Base-by-base conservation (phyloP, 257 asterid species). In the Lavandula angustifolia region DNA sequence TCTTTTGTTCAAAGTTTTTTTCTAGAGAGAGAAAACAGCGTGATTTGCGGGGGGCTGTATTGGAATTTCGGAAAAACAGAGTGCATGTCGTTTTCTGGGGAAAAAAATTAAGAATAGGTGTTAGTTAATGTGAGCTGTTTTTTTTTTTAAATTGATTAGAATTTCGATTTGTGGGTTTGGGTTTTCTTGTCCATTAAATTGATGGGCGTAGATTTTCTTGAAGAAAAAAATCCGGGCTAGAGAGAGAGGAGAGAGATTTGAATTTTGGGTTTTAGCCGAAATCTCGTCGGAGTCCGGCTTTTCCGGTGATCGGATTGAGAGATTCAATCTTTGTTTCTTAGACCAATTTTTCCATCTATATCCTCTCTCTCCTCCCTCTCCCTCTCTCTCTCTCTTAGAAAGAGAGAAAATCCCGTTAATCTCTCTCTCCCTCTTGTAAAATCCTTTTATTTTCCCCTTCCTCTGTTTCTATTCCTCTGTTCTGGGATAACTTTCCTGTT, bases 391-490 rank as follows among this genome's bases (percentile, higher is more conserved):
- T 6, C 61, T 22, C 52, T 53, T 66, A 70, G 49, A 64, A 63
- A 76, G 65, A 76, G 46, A 69, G 64, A 78, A 76, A 81, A 84
- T 91, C 96, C 92, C 95, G 84, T 84, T 76, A 72, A 79, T 84
- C 73, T 75, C 87, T 86, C 87, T 63, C 69, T 62, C 42, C 69
- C 82, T 73, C 73, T 68, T 73, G 71, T 74, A 72, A 80, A 77
- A 58, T 66, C 62, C 59, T 70, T 41, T 72, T 63, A 34, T 71
- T 59, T 72, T 71, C 48, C 67, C 34, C 41, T 63, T 75, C 78
- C 62, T 67, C 80, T 73, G 82, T 81, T 78, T 71, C 51, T 48
- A 70, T 64, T 32, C 73, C 69, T 54, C 64, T 52, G 60, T 54
- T 74, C 46, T 56, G 71, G 58, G 70, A 52, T 50, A 66, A 66